Evolutionary conservation across 306 rosid species (phyloP), one percentile per base, ranked within the genome.

Genomic region (Comarum palustre): DNA sequence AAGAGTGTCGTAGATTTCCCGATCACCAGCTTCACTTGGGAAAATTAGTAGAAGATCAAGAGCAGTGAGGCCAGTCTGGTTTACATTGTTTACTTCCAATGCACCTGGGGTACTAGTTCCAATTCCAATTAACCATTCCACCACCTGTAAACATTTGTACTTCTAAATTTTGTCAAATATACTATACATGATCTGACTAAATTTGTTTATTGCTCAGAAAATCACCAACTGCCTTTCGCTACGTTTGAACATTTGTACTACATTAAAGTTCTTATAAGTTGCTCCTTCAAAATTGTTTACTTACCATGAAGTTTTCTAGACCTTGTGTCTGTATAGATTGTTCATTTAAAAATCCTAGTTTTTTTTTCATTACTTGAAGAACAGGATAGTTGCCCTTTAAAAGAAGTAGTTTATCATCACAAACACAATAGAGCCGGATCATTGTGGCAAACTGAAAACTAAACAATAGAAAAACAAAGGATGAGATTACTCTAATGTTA

Each of bases 1-100:
- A 29, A 81, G 79, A 64, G 73, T 67, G 27, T 31, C 69, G 1
- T 70, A 62, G 12, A 75, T 80, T 66, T 80, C 84, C 15, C 77
- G 32, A 8, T 80, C 80, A 1, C 84, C 80, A 1, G 84, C 80
- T 58, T 75, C 69, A 34, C 84, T 80, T 8, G 77, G 80, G 65
- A 80, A 80, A 29, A 80, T 17, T 13, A 15, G 68, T 22, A 71
- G 74, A 52, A 75, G 7, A 45, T 80, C 84, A 4, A 80, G 84
- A 12, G 83, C 77, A 10, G 71, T 71, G 13, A 80, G 74, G 55
- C 57, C 32, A 25, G 58, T 75, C 9, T 54, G 34, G 79, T 80
- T 75, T 46, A 52, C 22, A 12, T 22, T 51, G 62, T 80, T 55
- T 39, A 72, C 41, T 5, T 51, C 67, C 73, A 75, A 10, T 2